Conservation (phyloP, 139 green algal species). For the Coelastrella sp. region DNA sequence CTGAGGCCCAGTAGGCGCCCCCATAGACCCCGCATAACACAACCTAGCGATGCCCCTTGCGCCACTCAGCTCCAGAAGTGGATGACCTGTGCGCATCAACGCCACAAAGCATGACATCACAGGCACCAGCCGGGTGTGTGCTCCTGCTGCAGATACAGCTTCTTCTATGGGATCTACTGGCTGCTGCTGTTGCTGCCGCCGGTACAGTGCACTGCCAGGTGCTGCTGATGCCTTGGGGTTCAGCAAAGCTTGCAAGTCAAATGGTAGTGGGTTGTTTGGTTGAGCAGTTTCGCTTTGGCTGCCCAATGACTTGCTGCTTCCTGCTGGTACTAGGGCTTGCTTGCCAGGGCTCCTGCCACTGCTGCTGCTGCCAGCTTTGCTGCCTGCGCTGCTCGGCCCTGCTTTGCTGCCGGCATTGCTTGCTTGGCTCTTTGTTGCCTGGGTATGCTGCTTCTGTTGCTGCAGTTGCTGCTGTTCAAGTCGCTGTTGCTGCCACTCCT, state of each 20-base stretch:
- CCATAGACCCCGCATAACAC: slow-evolving; percentile 60
- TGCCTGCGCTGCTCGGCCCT: background rate
- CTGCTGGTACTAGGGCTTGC: background rate
- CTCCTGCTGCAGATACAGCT: slow-evolving; percentile 12
- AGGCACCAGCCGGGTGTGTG: slow-evolving; percentile 46
- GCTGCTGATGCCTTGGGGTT: slow-evolving; percentile 27
- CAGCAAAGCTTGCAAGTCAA: slow-evolving; percentile 12
- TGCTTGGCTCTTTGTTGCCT: background rate
- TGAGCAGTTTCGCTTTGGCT: background rate
- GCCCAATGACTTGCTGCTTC: background rate
- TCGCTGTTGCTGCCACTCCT: slow-evolving; percentile 19
- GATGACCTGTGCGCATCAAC: slow-evolving; percentile 55
- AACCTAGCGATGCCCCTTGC: slow-evolving; percentile 71
- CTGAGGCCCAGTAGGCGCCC: background rate
- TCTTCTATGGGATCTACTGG: background rate
- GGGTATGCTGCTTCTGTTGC: background rate
- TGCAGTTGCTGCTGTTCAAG: background rate
- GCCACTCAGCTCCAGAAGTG: slow-evolving; percentile 78
- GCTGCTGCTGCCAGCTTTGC: background rate
- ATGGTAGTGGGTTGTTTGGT: background rate
- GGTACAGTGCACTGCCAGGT: background rate
- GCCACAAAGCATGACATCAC: slow-evolving; percentile 58
- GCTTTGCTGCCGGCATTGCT: background rate
- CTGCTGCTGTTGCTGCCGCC: slow-evolving; percentile 14
- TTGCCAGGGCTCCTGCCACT: background rate